Percentiles rank a stretch among this genome's conserved stretches.
Conservation (phyloP, 2,329 filamentous ascomycete species). For the Juglanconis juglandina region DNA sequence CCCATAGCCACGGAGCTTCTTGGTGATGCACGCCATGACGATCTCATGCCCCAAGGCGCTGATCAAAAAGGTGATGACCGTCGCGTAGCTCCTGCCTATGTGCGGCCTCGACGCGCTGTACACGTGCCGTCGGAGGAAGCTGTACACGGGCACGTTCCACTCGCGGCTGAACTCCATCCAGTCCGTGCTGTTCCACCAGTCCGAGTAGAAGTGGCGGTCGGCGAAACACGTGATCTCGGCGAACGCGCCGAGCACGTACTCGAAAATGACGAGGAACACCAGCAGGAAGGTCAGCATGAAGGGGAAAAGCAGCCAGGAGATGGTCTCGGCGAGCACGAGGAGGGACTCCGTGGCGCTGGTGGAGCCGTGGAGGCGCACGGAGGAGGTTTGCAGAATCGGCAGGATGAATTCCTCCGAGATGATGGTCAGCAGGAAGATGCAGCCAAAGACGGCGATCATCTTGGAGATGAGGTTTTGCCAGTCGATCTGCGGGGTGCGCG, state of each 20-base stretch:
- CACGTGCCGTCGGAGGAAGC: constrained; percentile 91
- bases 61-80: constrained; percentile 86
- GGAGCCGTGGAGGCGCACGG: constrained; percentile 44
- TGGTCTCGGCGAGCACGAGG: constrained; percentile 82
- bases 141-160: constrained; percentile 97
- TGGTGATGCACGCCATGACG: constrained; percentile 96
- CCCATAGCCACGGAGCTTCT: constrained; percentile 92
- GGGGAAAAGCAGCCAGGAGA: constrained; percentile 87
- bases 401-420: constrained; percentile 94
- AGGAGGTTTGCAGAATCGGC: constrained; percentile 76
- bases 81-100: constrained; percentile 74
- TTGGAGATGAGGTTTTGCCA: constrained; percentile 84
- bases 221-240: constrained; percentile 92
- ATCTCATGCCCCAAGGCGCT: constrained; percentile 88
- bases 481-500: constrained; percentile 69
- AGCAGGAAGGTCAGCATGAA: constrained; percentile 96
- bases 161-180: constrained; percentile 95
- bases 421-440: constrained; percentile 90
- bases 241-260: constrained; percentile 91
- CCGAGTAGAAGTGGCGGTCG: constrained; percentile 86
- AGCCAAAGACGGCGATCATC: constrained; percentile 85
- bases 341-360: constrained; percentile 58
- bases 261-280: constrained; percentile 97
- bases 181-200: constrained; percentile 76
- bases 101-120: constrained; percentile 78